These are phyloP conservation scores for Sclerotinia borealis DNA, from an alignment of 2,329 filamentous ascomycete species.

Conservation along the genomic window DNA sequence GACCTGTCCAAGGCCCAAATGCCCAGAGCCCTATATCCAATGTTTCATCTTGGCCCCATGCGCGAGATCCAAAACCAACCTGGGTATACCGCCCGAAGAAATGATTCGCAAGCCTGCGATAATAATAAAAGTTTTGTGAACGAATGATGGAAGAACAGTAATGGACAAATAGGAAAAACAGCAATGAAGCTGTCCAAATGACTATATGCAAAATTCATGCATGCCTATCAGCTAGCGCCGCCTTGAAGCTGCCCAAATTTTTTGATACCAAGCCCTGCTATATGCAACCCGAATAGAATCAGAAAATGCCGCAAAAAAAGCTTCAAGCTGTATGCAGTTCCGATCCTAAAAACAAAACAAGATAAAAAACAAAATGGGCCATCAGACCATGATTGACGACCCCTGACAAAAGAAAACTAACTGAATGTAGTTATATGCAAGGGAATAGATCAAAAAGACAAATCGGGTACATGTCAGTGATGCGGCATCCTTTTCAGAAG, in stretches of 20 bases:
- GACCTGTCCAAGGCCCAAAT: neutral
- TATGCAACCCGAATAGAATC: neutral
- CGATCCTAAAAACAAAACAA: neutral
- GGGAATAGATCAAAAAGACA: neutral
- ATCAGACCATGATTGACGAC: neutral
- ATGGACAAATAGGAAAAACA: neutral
- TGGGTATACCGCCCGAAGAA: constrained; percentile 10
- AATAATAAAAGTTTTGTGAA: neutral
- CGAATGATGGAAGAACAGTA: neutral
- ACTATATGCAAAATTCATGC: constrained; percentile 5
- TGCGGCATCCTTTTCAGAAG: neutral
- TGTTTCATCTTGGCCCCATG: neutral
- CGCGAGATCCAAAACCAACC: constrained; percentile 3
- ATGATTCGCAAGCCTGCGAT: constrained; percentile 5
- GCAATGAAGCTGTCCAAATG: neutral
- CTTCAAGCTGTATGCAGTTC: neutral
- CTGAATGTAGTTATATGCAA: neutral
- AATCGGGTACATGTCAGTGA: neutral
- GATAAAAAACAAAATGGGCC: neutral
- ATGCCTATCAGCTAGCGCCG: constrained; percentile 4
- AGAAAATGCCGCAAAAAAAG: neutral
- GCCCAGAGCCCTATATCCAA: neutral
- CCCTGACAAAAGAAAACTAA: neutral
- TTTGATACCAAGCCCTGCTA: neutral
- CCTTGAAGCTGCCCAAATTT: neutral